Percentiles rank a stretch among this genome's conserved stretches.
Conservation (phyloP, 2,329 filamentous ascomycete species). For the Diaporthe aspalathi region DNA sequence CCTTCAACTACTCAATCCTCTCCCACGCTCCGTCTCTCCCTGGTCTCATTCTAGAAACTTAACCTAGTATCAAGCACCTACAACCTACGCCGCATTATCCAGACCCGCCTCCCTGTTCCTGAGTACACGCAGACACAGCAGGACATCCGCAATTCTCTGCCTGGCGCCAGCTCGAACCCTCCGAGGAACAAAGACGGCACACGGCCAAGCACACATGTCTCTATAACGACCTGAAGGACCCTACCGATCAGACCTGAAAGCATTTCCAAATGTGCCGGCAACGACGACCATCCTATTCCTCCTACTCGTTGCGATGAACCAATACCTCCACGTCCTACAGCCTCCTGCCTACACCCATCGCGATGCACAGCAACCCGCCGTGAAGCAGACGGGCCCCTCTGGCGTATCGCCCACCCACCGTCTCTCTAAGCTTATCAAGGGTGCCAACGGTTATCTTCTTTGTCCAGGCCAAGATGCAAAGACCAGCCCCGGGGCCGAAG, state of each 20-base stretch:
- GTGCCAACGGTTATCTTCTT: conserved; percentile 55
- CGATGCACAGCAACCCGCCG: conserved; percentile 1
- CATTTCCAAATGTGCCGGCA: conserved; percentile 29
- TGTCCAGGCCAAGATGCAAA: conserved; percentile 66
- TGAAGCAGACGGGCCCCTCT: conserved; percentile 18
- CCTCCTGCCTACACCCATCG: conserved; percentile 17
- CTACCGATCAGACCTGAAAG: neutral
- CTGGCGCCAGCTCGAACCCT: neutral
- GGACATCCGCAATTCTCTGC: neutral
- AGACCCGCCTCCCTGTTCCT: neutral
- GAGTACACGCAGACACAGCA: neutral
- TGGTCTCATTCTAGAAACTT: neutral
- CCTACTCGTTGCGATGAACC: conserved; percentile 35
- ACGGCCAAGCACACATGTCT: neutral
- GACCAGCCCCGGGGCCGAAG: conserved; percentile 61
- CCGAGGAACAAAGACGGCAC: neutral
- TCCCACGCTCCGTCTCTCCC: conserved; percentile 13
- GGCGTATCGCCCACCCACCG: conserved; percentile 34
- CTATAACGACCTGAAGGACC: conserved; percentile 21
- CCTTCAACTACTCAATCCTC: conserved; percentile 6
- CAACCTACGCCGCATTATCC: neutral
- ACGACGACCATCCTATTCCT: neutral
- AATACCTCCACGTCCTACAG: conserved; percentile 34
- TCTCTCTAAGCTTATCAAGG: conserved; percentile 43
- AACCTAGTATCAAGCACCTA: conserved; percentile 1